Evolutionary conservation across 257 asterid species (phyloP).

Genomic region (Paulownia fortunei): DNA sequence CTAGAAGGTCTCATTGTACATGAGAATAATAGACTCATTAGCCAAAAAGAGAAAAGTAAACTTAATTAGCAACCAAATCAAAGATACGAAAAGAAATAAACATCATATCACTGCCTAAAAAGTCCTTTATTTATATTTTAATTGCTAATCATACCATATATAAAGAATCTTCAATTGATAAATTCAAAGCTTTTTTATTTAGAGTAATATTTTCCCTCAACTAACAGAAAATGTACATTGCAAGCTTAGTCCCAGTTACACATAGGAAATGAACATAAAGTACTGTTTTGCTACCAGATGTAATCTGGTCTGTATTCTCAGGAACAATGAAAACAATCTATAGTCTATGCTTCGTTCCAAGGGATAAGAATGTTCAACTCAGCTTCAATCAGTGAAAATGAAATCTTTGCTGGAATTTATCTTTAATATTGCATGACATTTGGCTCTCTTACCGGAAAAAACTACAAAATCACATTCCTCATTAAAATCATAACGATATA

Average conservation of each 20-base stretch:
- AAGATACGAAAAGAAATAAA: not conserved
- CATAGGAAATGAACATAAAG: not conserved
- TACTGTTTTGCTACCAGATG: not conserved
- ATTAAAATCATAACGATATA: not conserved
- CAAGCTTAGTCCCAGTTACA: constrained; percentile 6
- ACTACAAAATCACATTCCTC: constrained; percentile 13
- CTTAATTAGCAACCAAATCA: constrained; percentile 21
- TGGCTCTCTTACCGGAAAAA: not conserved
- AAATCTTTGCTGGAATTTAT: not conserved
- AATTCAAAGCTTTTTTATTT: not conserved
- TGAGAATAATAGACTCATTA: not conserved
- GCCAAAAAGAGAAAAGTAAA: constrained; percentile 17
- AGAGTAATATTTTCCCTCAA: not conserved
- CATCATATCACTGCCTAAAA: not conserved
- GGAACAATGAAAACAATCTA: not conserved
- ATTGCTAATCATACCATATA: not conserved
- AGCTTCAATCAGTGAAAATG: not conserved
- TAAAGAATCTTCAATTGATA: not conserved
- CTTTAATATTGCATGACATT: not conserved
- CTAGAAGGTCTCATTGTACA: not conserved
- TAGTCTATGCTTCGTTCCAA: not conserved
- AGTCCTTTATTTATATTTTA: not conserved
- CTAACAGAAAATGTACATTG: not conserved
- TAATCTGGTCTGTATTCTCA: constrained; percentile 2
- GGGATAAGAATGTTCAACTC: not conserved